phyloP scores from a whole-genome alignment of 1,284 basidiomycete species.

The Schizophyllum amplum region DNA sequence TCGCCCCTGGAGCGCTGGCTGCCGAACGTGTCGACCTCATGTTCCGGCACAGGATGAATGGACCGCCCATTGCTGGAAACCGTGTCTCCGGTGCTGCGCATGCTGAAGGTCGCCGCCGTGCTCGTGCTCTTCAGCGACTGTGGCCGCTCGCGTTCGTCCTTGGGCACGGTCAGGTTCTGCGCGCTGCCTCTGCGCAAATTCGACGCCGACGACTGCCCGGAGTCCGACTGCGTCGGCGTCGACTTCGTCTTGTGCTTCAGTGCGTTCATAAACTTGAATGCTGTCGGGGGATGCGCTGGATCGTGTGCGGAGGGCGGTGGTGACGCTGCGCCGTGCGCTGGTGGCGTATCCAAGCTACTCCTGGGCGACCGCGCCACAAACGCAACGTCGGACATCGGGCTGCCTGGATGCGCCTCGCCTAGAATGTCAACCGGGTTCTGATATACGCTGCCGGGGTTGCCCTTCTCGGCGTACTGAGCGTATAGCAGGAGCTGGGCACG shows the following conservation, averaged over 20 bases:
- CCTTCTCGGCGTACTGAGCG: constrained; percentile 64
- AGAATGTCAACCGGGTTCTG: constrained; percentile 43
- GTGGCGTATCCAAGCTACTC: constrained; percentile 38
- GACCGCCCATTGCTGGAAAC: not conserved
- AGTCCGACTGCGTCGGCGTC: not conserved
- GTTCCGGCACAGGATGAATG: not conserved
- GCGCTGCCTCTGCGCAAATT: not conserved
- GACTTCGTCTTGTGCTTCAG: not conserved
- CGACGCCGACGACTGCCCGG: not conserved
- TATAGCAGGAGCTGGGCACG: constrained; percentile 67
- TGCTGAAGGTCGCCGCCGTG: not conserved
- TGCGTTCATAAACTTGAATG: not conserved
- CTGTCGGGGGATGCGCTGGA: not conserved
- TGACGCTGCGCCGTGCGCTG: not conserved
- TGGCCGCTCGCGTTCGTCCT: not conserved
- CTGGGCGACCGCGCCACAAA: constrained; percentile 38
- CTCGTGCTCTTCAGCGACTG: not conserved
- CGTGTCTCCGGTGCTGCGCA: not conserved
- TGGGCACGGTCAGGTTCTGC: not conserved
- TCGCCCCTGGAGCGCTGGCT: not conserved
- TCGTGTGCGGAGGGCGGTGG: not conserved
- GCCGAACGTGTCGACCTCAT: not conserved
- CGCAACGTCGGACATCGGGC: constrained; percentile 47
- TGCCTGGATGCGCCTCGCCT: constrained; percentile 31
- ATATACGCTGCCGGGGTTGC: constrained; percentile 43